These are phyloP conservation scores for Darksidea phi DNA, from an alignment of 495 filamentous ascomycete genomes.

Conservation along the genomic window DNA sequence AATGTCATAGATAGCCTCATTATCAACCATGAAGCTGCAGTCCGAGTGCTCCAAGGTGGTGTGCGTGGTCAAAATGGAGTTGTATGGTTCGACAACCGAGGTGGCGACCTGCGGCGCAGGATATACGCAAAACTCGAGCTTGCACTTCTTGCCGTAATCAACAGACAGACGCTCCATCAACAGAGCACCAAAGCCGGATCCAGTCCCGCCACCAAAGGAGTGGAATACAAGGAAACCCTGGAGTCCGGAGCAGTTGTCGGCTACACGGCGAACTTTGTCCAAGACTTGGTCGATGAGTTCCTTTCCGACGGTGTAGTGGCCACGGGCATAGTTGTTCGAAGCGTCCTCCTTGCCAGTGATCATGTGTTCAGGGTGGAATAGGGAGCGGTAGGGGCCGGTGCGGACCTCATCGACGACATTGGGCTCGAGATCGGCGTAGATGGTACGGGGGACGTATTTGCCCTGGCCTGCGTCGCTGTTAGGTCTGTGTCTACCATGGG, in stretches of 20 bases:
- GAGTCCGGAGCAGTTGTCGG: slow-evolving; percentile 94
- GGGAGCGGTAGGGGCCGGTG: slow-evolving; percentile 89
- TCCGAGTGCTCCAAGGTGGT: slow-evolving; percentile 99
- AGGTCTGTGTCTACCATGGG: slow-evolving; percentile 10
- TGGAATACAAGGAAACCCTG: slow-evolving; percentile 99
- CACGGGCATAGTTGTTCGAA: slow-evolving; percentile 98
- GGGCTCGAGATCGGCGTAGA: slow-evolving; percentile 99
- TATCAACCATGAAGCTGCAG: slow-evolving; percentile 99
- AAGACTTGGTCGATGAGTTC: slow-evolving; percentile 96
- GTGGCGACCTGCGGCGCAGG: slow-evolving; percentile 95
- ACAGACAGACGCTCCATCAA: slow-evolving; percentile 96
- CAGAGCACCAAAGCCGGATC: slow-evolving; percentile 96
- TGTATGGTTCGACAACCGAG: slow-evolving; percentile 98
- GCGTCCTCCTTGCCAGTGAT: slow-evolving; percentile 99
- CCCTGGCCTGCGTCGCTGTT: slow-evolving; percentile 69
- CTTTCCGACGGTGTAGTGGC: slow-evolving; percentile 98
- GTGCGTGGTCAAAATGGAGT: slow-evolving; percentile 97
- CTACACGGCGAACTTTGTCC: slow-evolving; percentile 92
- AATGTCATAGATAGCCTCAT: slow-evolving; percentile 99
- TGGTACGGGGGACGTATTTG: slow-evolving; percentile 98
- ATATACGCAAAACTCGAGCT: slow-evolving; percentile 99
- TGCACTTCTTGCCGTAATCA: slow-evolving; percentile 99
- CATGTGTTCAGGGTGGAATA: slow-evolving; percentile 99
- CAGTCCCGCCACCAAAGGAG: slow-evolving; percentile 98
- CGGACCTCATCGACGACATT: slow-evolving; percentile 99